A percentile compares a stretch with the other conserved stretches of the same genome.
Evolutionary conservation across 2,329 filamentous ascomycete species (phyloP).

Genomic region (Aspergillus aculeatinus): DNA sequence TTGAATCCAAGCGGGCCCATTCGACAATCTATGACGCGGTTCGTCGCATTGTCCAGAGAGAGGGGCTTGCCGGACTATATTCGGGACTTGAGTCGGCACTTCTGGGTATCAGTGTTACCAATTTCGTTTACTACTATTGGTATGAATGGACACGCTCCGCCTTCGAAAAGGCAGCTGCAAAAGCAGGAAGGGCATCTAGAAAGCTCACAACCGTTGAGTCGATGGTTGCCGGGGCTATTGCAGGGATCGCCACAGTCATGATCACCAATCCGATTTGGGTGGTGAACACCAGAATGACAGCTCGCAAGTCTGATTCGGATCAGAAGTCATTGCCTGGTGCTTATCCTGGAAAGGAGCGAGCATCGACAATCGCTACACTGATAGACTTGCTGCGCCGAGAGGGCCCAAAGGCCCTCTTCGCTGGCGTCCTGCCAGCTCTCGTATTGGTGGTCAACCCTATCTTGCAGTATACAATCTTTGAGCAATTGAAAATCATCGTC

Average conservation of each 20-base stretch:
- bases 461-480: constrained; percentile 96
- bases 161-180: constrained; percentile 73
- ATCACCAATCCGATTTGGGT: constrained; percentile 99
- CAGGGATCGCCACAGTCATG: constrained; percentile 89
- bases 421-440: constrained; percentile 87
- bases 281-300: constrained; percentile 96
- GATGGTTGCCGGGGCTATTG: constrained; percentile 92
- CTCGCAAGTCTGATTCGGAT: constrained; percentile 64
- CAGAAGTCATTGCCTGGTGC: constrained; percentile 42
- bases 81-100: constrained; percentile 89
- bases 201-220: constrained; percentile 89
- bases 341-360: constrained; percentile 54
- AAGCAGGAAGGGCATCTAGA: constrained; percentile 69
- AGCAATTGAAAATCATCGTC: constrained; percentile 90
- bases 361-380: constrained; percentile 76
- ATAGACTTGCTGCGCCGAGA: constrained; percentile 78
- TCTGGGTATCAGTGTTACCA: constrained; percentile 97
- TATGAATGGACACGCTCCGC: constrained; percentile 93
- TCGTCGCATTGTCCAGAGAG: constrained; percentile 82
- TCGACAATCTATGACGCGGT: constrained; percentile 81
- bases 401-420: constrained; percentile 79
- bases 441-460: constrained; percentile 98
- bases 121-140: constrained; percentile 99
- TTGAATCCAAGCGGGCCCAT: constrained; percentile 91
- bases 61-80: constrained; percentile 86